Conservation (phyloP, 139 green algal species). For the Chlamydomonas asymmetrica region DNA sequence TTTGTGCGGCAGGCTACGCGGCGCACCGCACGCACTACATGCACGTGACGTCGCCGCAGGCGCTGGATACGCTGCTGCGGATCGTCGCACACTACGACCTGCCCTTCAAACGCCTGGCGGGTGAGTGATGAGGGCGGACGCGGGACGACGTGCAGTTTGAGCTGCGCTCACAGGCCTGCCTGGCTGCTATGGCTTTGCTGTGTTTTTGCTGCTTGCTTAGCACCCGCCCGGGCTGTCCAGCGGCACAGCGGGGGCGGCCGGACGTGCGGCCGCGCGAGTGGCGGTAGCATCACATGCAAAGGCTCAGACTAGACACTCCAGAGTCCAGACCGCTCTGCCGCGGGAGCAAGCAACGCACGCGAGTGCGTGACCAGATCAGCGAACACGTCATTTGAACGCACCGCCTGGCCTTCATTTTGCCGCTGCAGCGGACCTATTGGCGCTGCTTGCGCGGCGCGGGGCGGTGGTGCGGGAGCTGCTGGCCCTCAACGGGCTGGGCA, state of each 20-base stretch:
- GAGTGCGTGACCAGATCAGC: too few relatives aligned
- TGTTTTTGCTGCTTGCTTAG: not conserved
- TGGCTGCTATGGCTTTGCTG: not conserved
- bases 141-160: too few relatives aligned
- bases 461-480: conserved; percentile 48
- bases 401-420: too few relatives aligned
- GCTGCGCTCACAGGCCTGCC: too few relatives aligned
- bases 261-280: too few relatives aligned
- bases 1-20: too few relatives aligned
- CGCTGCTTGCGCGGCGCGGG: conserved; percentile 37
- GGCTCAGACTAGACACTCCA: too few relatives aligned
- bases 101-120: conserved; percentile 52
- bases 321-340: too few relatives aligned
- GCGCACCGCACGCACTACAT: conserved; percentile 30
- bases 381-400: too few relatives aligned
- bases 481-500: conserved; percentile 35
- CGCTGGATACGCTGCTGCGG: conserved; percentile 47
- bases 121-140: not conserved
- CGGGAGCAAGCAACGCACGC: too few relatives aligned
- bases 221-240: not conserved
- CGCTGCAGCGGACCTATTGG: conserved; percentile 45
- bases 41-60: conserved; percentile 12
- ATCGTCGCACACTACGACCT: conserved; percentile 52
- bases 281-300: not conserved
- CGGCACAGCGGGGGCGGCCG: too few relatives aligned